Conservation (phyloP, 2,329 filamentous ascomycete species). For the Pseudogymnoascus sp. region DNA sequence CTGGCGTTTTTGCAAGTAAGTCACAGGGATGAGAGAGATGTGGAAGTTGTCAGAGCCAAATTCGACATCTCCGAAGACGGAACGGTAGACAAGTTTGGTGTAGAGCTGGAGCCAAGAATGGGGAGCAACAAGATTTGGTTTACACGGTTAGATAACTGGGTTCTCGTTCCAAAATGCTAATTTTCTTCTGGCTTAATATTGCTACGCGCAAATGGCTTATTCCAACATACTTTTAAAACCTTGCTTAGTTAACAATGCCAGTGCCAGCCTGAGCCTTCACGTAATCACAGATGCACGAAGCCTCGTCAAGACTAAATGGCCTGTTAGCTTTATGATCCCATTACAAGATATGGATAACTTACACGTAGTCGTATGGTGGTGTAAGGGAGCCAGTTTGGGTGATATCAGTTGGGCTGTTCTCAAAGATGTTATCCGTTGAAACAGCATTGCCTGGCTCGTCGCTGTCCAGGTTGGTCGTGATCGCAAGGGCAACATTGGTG, state of each 20-base stretch:
- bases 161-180: not conserved
- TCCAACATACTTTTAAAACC: not conserved
- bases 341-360: not conserved
- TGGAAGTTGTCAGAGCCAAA: constrained; percentile 19
- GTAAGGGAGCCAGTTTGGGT: constrained; percentile 14
- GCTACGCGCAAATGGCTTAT: not conserved
- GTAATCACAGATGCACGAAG: not conserved
- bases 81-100: constrained; percentile 16
- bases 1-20: constrained; percentile 17
- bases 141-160: not conserved
- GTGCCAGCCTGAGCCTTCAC: not conserved
- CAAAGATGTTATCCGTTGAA: not conserved
- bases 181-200: not conserved
- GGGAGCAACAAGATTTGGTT: constrained; percentile 11
- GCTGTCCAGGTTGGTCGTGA: not conserved
- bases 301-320: not conserved
- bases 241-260: not conserved
- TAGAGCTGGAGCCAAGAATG: constrained; percentile 20
- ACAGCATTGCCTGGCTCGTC: constrained; percentile 1
- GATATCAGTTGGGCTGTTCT: constrained; percentile 16
- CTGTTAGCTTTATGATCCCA: not conserved
- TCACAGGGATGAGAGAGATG: constrained; percentile 12
- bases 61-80: constrained; percentile 22
- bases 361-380: constrained; percentile 17
- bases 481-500: not conserved